Conservation (phyloP, 2,329 filamentous ascomycete species). For the Teratosphaeria gauchensis region DNA sequence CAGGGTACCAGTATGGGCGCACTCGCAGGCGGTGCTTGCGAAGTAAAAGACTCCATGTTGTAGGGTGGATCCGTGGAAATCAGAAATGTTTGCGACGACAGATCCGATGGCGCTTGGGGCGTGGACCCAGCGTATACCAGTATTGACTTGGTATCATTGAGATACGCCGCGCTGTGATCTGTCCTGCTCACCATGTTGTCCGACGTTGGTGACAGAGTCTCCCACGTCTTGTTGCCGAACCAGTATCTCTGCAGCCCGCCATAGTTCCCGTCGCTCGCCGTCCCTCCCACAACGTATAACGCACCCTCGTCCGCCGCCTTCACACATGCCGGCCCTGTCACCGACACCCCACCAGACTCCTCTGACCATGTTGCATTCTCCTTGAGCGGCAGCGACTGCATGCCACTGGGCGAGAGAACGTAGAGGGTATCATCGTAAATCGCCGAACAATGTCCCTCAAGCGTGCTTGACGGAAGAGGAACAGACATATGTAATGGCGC, state of each 20-base stretch:
- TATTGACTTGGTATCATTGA: constrained; percentile 60
- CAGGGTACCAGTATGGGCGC: constrained; percentile 66
- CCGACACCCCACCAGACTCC: constrained; percentile 55
- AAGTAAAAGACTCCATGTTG: constrained; percentile 48
- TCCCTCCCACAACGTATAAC: constrained; percentile 74
- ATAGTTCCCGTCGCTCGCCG: constrained; percentile 49
- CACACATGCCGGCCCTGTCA: constrained; percentile 70
- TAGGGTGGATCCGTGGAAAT: constrained; percentile 60
- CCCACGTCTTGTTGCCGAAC: constrained; percentile 49
- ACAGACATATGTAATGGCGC: constrained; percentile 49
- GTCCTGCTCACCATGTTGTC: constrained; percentile 57
- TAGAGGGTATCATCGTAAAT: constrained; percentile 77
- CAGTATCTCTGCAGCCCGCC: constrained; percentile 64
- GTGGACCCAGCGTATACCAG: constrained; percentile 72
- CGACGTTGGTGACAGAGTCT: constrained; percentile 41
- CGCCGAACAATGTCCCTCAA: constrained; percentile 72
- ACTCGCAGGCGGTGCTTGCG: constrained; percentile 51
- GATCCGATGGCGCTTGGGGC: constrained; percentile 42
- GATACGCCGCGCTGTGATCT: constrained; percentile 66
- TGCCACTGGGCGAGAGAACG: constrained; percentile 64
- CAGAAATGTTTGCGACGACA: constrained; percentile 66
- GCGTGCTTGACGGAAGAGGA: constrained; percentile 57
- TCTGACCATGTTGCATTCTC: constrained; percentile 62
- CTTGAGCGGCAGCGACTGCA: constrained; percentile 62
- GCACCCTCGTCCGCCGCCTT: constrained; percentile 53